Evolutionary conservation across 805 yeast genomes (phyloP).

Genomic region (Brettanomyces naardenensis): DNA sequence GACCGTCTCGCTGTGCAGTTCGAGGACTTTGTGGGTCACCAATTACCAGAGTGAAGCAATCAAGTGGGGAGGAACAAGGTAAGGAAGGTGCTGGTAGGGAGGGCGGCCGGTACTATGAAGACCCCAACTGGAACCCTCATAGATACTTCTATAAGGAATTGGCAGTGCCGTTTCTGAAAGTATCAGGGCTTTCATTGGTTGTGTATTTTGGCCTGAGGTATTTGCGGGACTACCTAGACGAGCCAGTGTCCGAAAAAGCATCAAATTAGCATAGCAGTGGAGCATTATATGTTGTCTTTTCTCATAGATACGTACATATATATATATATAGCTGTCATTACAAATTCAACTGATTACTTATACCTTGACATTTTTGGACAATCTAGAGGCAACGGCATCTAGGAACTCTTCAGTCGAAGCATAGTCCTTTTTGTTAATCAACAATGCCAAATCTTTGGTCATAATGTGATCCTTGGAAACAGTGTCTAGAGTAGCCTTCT

Average conservation of each 20-base stretch:
- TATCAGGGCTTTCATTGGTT: conserved; percentile 34
- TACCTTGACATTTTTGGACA: conserved; percentile 16
- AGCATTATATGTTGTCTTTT: too few relatives aligned
- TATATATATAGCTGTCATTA: too few relatives aligned
- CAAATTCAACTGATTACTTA: too few relatives aligned
- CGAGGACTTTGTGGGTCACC: too few relatives aligned
- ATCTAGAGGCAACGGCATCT: conserved; percentile 59
- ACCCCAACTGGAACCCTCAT: conserved; percentile 20
- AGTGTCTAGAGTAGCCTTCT: conserved; percentile 61
- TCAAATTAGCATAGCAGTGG: too few relatives aligned
- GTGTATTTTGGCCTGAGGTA: conserved; percentile 40
- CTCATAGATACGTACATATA: too few relatives aligned
- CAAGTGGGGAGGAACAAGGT: neutral
- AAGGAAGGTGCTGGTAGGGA: conserved; percentile 1
- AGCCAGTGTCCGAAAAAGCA: conserved; percentile 4
- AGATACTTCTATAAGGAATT: conserved; percentile 36
- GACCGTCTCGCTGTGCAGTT: too few relatives aligned
- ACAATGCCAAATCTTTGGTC: conserved; percentile 75
- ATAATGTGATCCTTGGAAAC: conserved; percentile 68
- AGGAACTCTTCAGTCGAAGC: conserved; percentile 73
- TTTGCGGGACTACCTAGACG: conserved; percentile 36
- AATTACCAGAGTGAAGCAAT: too few relatives aligned
- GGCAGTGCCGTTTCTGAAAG: conserved; percentile 38
- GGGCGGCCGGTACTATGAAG: conserved; percentile 10
- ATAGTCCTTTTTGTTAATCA: conserved; percentile 52